Evolutionary conservation across 768 basidiomycete species (phyloP).

Genomic region (Suillus occidentalis): DNA sequence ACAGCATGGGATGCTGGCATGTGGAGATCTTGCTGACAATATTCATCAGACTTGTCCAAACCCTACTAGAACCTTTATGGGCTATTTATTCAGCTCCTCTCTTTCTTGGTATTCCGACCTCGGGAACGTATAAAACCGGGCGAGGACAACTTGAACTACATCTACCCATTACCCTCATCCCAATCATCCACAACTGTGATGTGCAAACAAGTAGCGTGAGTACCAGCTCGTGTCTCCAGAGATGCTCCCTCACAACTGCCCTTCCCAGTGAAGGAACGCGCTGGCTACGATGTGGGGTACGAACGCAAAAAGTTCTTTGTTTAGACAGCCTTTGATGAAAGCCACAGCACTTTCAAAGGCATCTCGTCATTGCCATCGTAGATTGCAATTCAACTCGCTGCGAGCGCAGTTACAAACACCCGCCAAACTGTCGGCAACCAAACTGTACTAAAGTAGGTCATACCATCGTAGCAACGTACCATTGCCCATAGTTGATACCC

Average conservation of each 20-base stretch:
- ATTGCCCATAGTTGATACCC: constrained; percentile 9
- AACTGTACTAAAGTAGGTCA: constrained; percentile 57
- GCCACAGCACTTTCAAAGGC: constrained; percentile 75
- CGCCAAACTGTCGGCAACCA: constrained; percentile 51
- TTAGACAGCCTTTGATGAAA: constrained; percentile 15
- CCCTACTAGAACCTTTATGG: constrained; percentile 29
- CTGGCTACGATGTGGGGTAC: constrained; percentile 71
- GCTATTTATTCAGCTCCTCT: constrained; percentile 30
- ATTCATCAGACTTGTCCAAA: constrained; percentile 21
- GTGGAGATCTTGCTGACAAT: constrained; percentile 21
- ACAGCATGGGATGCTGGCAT: constrained; percentile 26
- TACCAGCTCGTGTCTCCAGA: constrained; percentile 17
- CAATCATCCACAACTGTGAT: constrained; percentile 35
- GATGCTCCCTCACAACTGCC: constrained; percentile 1
- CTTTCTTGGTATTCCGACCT: constrained; percentile 23
- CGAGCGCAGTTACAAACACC: constrained; percentile 63
- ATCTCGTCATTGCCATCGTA: constrained; percentile 68
- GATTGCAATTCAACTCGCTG: constrained; percentile 70
- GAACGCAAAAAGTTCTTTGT: constrained; percentile 21
- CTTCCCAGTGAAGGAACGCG: constrained; percentile 68
- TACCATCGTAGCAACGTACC: constrained; percentile 13
- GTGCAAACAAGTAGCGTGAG: constrained; percentile 79
- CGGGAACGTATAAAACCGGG: constrained; percentile 31
- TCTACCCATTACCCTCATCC: constrained; percentile 7
- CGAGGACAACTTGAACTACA: constrained; percentile 2